Conservation (phyloP, 768 basidiomycete species). For the Kwoniella sp. region DNA sequence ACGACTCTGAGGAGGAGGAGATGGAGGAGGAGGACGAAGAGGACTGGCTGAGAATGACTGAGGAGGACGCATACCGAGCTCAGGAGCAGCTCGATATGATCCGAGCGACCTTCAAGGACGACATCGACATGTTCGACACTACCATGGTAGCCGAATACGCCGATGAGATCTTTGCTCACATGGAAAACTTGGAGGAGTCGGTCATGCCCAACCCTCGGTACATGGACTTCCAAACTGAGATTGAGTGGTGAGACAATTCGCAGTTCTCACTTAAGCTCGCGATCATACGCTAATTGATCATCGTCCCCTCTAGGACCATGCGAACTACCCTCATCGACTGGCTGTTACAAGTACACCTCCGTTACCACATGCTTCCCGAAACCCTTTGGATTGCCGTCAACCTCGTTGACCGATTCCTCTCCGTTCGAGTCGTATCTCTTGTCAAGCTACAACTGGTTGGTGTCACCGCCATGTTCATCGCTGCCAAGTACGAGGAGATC, state of each 20-base stretch:
- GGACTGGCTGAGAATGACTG: constrained; percentile 56
- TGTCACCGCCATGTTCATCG: constrained; percentile 98
- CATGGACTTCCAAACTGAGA: constrained; percentile 90
- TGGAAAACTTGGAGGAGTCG: constrained; percentile 83
- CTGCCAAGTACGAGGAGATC: constrained; percentile 98
- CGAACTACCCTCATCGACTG: constrained; percentile 96
- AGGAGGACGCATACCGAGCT: constrained; percentile 51
- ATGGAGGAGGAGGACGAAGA: constrained; percentile 57
- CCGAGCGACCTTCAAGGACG: constrained; percentile 67
- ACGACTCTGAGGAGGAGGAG: constrained; percentile 38
- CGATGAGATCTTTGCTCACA: constrained; percentile 97
- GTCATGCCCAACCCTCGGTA: constrained; percentile 84
- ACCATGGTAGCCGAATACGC: constrained; percentile 98
- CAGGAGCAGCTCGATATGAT: constrained; percentile 66
- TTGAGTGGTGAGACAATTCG: constrained; percentile 59
- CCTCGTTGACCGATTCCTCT: constrained; percentile 89
- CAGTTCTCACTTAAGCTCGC: not conserved
- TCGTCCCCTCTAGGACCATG: constrained; percentile 77
- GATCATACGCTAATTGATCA: not conserved
- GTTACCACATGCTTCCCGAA: constrained; percentile 98
- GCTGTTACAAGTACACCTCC: constrained; percentile 94
- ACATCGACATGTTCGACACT: constrained; percentile 77
- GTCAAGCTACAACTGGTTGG: constrained; percentile 95
- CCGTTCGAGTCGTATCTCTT: constrained; percentile 80
- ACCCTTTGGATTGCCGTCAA: constrained; percentile 99